Evolutionary conservation across 768 basidiomycete genomes (phyloP).

Genomic region (Rhodosporidiobolus sp.): DNA sequence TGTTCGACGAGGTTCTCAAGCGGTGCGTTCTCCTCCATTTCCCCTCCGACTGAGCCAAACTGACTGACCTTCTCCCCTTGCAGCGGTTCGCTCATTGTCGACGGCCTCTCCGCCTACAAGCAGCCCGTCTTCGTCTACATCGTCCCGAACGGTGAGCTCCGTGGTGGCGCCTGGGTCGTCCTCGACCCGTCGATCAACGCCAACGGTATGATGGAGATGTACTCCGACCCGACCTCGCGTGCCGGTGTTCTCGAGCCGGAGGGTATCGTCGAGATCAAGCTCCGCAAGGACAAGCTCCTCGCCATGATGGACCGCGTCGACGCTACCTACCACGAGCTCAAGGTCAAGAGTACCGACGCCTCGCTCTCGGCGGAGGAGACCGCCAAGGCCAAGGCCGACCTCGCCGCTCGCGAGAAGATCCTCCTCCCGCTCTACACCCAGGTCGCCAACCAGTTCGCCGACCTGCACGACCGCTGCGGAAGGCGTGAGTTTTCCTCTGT

Average conservation of each 20-base stretch:
- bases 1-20: slow-evolving; percentile 55
- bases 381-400: slow-evolving; percentile 62
- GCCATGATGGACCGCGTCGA: slow-evolving; percentile 91
- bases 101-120: slow-evolving; percentile 93
- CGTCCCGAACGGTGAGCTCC: slow-evolving; percentile 95
- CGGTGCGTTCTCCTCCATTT: slow-evolving; percentile 23
- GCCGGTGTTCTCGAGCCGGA: slow-evolving; percentile 95
- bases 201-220: slow-evolving; percentile 91
- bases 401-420: slow-evolving; percentile 71
- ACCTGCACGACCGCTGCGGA: slow-evolving; percentile 69
- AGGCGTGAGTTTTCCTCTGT: slow-evolving; percentile 9
- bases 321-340: slow-evolving; percentile 71
- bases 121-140: slow-evolving; percentile 98
- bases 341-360: slow-evolving; percentile 72
- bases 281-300: slow-evolving; percentile 90
- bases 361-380: slow-evolving; percentile 72
- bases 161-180: slow-evolving; percentile 99
- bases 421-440: slow-evolving; percentile 89
- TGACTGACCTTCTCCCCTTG: not conserved
- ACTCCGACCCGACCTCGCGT: slow-evolving; percentile 89
- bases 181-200: slow-evolving; percentile 96
- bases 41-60: not conserved
- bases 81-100: slow-evolving; percentile 67
- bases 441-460: slow-evolving; percentile 87
- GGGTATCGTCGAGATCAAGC: slow-evolving; percentile 95